Evolutionary conservation across 83 land plant species (phyloP).

Genomic region (Picea abies): DNA sequence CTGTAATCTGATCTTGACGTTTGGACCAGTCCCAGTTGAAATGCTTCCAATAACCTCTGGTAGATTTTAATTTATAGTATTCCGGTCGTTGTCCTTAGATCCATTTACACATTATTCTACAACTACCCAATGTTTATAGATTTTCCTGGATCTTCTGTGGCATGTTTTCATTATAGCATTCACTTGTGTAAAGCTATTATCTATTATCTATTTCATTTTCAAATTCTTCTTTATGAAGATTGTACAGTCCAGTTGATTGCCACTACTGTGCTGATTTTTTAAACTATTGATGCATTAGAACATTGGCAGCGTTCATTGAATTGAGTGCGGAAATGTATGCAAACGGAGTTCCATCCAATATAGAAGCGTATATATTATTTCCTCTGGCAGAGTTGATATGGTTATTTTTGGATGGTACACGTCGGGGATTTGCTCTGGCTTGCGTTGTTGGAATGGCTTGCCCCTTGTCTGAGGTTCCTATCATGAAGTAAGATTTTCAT

Average conservation of each 20-base stretch:
- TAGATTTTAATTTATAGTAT: too few species aligned
- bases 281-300: conserved; percentile 23
- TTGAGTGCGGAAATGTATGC: conserved; percentile 90
- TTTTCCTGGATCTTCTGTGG: too few species aligned
- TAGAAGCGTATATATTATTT: conserved; percentile 83
- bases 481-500: conserved; percentile 61
- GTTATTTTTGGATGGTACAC: conserved; percentile 66
- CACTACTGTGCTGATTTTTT: background rate
- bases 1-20: too few species aligned
- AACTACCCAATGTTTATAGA: too few species aligned
- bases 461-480: conserved; percentile 80
- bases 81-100: too few species aligned
- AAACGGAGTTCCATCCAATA: conserved; percentile 69
- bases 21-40: too few species aligned
- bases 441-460: conserved; percentile 65
- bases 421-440: conserved; percentile 79
- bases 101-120: too few species aligned
- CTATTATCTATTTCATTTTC: background rate
- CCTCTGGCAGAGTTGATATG: conserved; percentile 75
- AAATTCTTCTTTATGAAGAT: background rate
- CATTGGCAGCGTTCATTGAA: conserved; percentile 53
- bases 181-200: too few species aligned
- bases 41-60: too few species aligned
- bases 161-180: too few species aligned
- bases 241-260: background rate